Base-by-base conservation (phyloP, 2,329 filamentous ascomycete species). In the Samsoniella hepiali region DNA sequence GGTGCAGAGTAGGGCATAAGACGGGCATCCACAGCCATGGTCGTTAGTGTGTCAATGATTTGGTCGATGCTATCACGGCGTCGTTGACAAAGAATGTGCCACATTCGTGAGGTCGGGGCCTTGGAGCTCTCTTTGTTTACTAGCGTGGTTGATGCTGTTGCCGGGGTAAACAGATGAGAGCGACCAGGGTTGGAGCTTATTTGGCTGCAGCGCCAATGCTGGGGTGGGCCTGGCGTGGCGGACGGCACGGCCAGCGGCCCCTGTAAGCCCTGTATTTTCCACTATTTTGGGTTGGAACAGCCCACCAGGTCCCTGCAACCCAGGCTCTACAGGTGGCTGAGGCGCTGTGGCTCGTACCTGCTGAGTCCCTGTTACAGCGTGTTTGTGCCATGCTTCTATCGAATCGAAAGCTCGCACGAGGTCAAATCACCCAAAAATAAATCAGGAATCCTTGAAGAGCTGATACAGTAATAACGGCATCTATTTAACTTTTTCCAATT, bases 1-100 rank as follows among this genome's bases (percentile, higher is more conserved):
- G 72, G 70, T 72, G 71, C 73, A 68, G 63, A 75, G 72, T 78
- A 72, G 58, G 79, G 79, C 76, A 84, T 79, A 63, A 82, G 71
- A 70, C 79, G 76, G 62, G 75, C 71, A 64, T 80, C 76, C 62
- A 79, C 68, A 66, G 78, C 75, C 71, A 81, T 78, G 67, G 70
- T 76, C 67, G 71, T 68, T 66, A 81, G 68, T 64, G 73, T 76
- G 68, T 77, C 72, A 67, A 76, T 72, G 70, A 78, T 69, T 67
- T 77, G 71, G 68, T 73, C 65, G 69, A 81, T 70, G 64, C 72
- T 71, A 64, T 78, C 72, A 71, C 75, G 72, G 68, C 75, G 75
- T 69, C 79, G 77, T 65, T 72, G 73, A 64, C 75, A 75, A 69
- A 77, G 74, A 71, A 76, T 73, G 72, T 70, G 71, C 72, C 70